Conservation (phyloP, 768 basidiomycete genomes). For the Albatrellus ellisii region DNA sequence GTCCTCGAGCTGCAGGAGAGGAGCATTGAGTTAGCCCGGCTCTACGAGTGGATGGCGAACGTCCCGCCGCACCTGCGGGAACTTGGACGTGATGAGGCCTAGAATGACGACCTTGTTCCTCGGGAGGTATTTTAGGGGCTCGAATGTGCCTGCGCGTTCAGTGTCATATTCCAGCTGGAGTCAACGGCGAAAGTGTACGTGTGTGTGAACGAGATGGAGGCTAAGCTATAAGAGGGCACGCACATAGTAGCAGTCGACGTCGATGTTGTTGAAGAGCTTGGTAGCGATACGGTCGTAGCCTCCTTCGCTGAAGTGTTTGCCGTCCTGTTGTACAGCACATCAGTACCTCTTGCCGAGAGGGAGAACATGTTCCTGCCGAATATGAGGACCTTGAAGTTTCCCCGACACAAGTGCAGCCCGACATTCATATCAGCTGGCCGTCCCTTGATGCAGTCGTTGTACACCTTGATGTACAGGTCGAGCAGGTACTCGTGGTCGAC, state of each 20-base stretch:
- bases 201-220: too few species aligned
- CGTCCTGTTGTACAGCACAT: conserved; percentile 15
- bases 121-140: conserved; percentile 40
- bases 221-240: conserved; percentile 5
- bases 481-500: conserved; percentile 52
- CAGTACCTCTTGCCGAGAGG: not conserved
- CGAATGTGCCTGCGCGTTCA: conserved; percentile 46
- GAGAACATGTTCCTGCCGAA: not conserved
- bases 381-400: conserved; percentile 22
- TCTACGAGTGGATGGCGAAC: too few species aligned
- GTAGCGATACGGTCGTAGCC: conserved; percentile 41
- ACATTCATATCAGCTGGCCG: conserved; percentile 41
- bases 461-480: conserved; percentile 50
- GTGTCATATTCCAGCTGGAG: conserved; percentile 48
- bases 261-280: conserved; percentile 44
- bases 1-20: conserved; percentile 25
- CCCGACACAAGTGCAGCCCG: conserved; percentile 49
- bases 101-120: conserved; percentile 28
- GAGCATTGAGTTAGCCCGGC: not conserved
- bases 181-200: not conserved
- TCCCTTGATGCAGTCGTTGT: conserved; percentile 40
- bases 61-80: conserved; percentile 14
- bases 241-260: conserved; percentile 38
- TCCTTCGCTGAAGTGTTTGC: conserved; percentile 47
- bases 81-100: conserved; percentile 31